Evolutionary conservation across 768 basidiomycete genomes (phyloP).

Genomic region (Astraeus odoratus): DNA sequence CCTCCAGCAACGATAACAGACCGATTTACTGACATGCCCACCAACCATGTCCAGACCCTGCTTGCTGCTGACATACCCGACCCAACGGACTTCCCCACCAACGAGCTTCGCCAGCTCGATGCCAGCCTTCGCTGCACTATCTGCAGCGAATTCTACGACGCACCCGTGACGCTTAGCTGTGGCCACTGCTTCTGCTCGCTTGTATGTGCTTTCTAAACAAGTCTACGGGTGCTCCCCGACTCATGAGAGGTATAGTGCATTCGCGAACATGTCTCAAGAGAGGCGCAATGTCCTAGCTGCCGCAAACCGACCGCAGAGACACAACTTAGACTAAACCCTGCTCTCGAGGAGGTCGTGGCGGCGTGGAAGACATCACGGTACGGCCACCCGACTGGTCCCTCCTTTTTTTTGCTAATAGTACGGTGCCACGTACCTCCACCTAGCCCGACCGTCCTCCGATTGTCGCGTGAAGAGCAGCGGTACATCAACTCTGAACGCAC

Average conservation of each 20-base stretch:
- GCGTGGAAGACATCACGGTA: constrained; percentile 72
- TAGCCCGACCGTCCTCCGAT: constrained; percentile 39
- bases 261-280: constrained; percentile 46
- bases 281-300: constrained; percentile 70
- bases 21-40: constrained; percentile 16
- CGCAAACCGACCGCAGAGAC: constrained; percentile 52
- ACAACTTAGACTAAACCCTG: constrained; percentile 60
- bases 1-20: no score
- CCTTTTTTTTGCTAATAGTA: no score
- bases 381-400: no score
- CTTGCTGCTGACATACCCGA: constrained; percentile 41
- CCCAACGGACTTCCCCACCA: constrained; percentile 62
- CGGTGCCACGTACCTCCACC: no score
- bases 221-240: neutral
- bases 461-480: constrained; percentile 31
- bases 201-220: constrained; percentile 33
- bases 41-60: constrained; percentile 23
- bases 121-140: constrained; percentile 64
- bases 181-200: constrained; percentile 81
- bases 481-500: constrained; percentile 11
- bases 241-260: constrained; percentile 50
- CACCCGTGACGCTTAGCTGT: constrained; percentile 65
- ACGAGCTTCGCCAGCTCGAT: constrained; percentile 59
- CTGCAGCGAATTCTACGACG: constrained; percentile 67
- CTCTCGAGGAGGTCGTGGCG: constrained; percentile 61